These are phyloP conservation scores for Pseudogymnoascus sp. DNA, from an alignment of 2,329 filamentous ascomycete genomes.

Conservation along the genomic window DNA sequence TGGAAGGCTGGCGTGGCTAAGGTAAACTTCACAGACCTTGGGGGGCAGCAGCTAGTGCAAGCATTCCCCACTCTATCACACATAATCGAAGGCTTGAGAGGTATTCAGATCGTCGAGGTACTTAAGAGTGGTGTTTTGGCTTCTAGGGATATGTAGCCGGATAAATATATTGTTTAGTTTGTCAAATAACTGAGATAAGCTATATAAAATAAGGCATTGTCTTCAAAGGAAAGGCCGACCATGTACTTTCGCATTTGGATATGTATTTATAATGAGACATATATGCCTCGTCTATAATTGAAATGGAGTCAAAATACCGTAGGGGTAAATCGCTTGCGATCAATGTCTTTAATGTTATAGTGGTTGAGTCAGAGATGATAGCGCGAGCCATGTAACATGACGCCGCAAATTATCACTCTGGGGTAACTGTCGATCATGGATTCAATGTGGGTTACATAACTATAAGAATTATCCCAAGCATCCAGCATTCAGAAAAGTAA, in stretches of 20 bases:
- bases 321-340: neutral
- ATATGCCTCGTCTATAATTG: neutral
- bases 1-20: slow-evolving; percentile 15
- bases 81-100: slow-evolving; percentile 17
- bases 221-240: neutral
- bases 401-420: neutral
- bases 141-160: neutral
- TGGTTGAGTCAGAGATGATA: neutral
- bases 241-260: neutral
- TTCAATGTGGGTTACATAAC: neutral
- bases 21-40: slow-evolving; percentile 15
- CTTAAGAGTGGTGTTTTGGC: slow-evolving; percentile 12
- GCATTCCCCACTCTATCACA: slow-evolving; percentile 18
- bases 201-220: neutral
- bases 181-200: neutral
- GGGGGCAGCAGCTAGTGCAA: slow-evolving; percentile 12
- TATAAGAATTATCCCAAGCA: neutral
- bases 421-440: neutral
- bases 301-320: neutral
- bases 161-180: neutral
- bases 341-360: neutral
- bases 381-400: neutral
- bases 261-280: neutral
- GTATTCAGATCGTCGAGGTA: slow-evolving; percentile 14
- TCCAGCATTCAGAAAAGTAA: neutral